Conservation (phyloP, 2,329 filamentous ascomycete species). For the Stagonosporopsis chrysanthemi region DNA sequence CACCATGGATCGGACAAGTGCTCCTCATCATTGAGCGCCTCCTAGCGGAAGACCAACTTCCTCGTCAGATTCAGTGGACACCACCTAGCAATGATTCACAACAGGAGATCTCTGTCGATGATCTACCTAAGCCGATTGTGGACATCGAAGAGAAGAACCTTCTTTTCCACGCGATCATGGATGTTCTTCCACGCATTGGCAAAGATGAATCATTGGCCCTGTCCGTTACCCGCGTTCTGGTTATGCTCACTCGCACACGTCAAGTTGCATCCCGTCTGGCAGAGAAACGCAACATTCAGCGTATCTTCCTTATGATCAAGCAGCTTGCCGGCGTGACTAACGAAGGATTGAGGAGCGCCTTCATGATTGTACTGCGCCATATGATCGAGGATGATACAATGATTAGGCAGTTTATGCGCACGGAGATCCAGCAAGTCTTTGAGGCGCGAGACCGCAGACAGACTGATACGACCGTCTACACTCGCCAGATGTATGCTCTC, state of each 20-base stretch:
- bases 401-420: conserved; percentile 88
- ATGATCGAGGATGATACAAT: conserved; percentile 94
- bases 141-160: conserved; percentile 69
- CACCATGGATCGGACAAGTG: conserved; percentile 91
- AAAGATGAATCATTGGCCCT: conserved; percentile 87
- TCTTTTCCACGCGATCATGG: conserved; percentile 79
- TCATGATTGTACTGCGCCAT: conserved; percentile 88
- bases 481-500: conserved; percentile 79
- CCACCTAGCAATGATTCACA: conserved; percentile 58
- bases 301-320: conserved; percentile 93
- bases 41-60: conserved; percentile 87
- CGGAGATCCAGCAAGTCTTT: conserved; percentile 83
- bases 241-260: conserved; percentile 84
- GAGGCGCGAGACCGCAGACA: conserved; percentile 60
- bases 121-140: conserved; percentile 68
- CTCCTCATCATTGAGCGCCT: conserved; percentile 89
- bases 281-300: conserved; percentile 87
- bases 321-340: conserved; percentile 84
- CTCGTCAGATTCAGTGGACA: conserved; percentile 75
- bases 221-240: conserved; percentile 81
- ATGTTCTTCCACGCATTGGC: conserved; percentile 83
- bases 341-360: conserved; percentile 74
- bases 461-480: conserved; percentile 74
- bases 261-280: conserved; percentile 77
- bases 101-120: conserved; percentile 63